Base-by-base conservation (phyloP, 768 basidiomycete genomes). In the Russula brevipes region DNA sequence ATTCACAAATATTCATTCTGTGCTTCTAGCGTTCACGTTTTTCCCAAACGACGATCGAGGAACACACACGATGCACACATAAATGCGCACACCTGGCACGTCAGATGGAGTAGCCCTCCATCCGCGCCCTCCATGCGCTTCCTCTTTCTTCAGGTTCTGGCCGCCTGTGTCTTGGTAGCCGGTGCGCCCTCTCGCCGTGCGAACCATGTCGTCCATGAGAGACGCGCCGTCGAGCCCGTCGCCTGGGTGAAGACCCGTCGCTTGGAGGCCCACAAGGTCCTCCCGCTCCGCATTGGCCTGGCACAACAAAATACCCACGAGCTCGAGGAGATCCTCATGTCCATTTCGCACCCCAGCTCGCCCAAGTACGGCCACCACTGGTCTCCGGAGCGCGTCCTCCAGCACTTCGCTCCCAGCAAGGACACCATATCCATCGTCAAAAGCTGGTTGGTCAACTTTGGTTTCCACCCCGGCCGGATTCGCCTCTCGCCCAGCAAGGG, bases 241-340 rank as follows among this genome's bases (percentile, higher is more conserved):
- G 70, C 70, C 2, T 81, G 76, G 80, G 45, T 41, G 0, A 59
- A 66, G 3, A 55, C 71, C 17, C 72, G 74, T 36, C 74, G 72
- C 4, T 70, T 75, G 24, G 67, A 75, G 41, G 24, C 76, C 9
- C 61, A 72, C 47, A 70, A 72, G 19, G 60, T 73, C 2, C 63
- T 81, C 33, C 81, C 80, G 11, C 70, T 82, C 41, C 79, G 80
- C 51, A 76, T 81, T 47, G 81, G 79, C 0, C 75, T 82, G 5
- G 65, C 67, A 7, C 81, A 82, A 67, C 70, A 69, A 47, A 80
- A 82, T 63, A 59, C 79, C 7, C 69, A 77, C 57, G 53, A 71
- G 41, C 64, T 82, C 14, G 78, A 80, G 24, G 74, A 76, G 56
- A 68, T 73, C 51, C 76, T 82, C 45, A 70, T 77, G 63, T 72